Conservation (phyloP, 139 green algal species). For the Chlamydomonas sphaeroides region DNA sequence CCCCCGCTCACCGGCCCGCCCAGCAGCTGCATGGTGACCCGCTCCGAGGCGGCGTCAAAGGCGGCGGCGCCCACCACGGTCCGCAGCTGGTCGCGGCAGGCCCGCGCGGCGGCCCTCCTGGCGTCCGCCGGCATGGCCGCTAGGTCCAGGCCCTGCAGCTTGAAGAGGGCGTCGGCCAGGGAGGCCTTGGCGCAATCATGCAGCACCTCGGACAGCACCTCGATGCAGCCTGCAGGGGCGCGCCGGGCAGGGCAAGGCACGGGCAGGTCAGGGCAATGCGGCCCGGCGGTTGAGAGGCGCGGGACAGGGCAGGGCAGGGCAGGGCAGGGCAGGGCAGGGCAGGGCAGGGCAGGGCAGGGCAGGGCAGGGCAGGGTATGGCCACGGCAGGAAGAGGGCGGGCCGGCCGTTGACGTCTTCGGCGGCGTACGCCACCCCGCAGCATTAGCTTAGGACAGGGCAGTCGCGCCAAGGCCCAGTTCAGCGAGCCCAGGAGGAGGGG, state of each 20-base stretch:
- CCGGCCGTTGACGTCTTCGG: too few relatives aligned
- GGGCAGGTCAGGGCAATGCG: too few relatives aligned
- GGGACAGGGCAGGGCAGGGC: background rate
- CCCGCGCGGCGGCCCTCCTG: background rate
- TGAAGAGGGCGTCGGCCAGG: background rate
- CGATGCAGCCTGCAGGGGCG: conserved; percentile 20
- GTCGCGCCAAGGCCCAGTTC: background rate
- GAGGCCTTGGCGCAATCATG: background rate
- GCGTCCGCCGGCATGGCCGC: background rate
- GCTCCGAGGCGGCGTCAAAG: conserved; percentile 5
- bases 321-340: too few relatives aligned
- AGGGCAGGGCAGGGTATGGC: too few relatives aligned
- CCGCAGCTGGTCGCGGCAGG: conserved; percentile 2
- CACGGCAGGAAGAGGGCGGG: too few relatives aligned
- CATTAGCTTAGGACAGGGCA: too few relatives aligned
- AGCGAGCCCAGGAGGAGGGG: background rate
- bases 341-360: background rate
- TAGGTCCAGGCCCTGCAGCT: background rate
- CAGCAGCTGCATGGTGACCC: conserved; percentile 24
- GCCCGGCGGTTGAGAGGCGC: background rate
- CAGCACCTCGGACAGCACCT: conserved; percentile 20
- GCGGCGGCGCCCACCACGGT: background rate
- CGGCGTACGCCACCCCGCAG: too few relatives aligned
- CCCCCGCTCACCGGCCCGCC: conserved; percentile 5
- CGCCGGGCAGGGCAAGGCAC: too few relatives aligned